Conservation (phyloP, 176 grass and related monocot species). For the Typha latifolia region DNA sequence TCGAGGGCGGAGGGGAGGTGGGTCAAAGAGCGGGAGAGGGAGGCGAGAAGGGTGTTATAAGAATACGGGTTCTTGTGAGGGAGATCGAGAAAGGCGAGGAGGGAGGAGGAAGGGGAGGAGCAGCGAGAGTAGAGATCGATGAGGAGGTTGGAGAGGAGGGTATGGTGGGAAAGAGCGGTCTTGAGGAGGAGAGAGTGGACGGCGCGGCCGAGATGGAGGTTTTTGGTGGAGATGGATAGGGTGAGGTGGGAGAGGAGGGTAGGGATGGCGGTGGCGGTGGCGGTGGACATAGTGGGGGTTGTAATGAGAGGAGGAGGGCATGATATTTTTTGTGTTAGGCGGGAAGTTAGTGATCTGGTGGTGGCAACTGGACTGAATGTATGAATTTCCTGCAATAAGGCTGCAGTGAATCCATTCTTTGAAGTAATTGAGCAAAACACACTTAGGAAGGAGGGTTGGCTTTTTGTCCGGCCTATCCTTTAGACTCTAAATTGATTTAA, state of each 20-base stretch:
- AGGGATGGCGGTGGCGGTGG: background rate
- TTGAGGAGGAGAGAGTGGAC: constrained; percentile 40
- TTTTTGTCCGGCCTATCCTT: no score
- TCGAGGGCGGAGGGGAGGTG: constrained; percentile 24
- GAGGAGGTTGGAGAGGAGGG: constrained; percentile 51
- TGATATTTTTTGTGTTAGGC: background rate
- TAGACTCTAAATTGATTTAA: no score
- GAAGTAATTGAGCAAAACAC: no score
- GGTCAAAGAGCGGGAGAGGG: background rate
- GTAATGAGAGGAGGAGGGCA: constrained; percentile 12
- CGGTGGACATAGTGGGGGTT: constrained; percentile 9
- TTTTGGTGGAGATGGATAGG: constrained; percentile 26
- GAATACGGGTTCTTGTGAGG: constrained; percentile 43
- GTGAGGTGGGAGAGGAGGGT: constrained; percentile 28
- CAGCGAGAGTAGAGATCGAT: constrained; percentile 38
- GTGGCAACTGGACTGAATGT: no score
- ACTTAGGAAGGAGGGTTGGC: no score
- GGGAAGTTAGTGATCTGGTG: background rate
- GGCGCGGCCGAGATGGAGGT: constrained; percentile 26
- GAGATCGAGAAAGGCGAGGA: constrained; percentile 32
- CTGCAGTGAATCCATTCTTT: no score
- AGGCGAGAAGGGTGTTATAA: constrained; percentile 48
- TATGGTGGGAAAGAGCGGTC: constrained; percentile 45
- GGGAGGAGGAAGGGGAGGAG: constrained; percentile 17
- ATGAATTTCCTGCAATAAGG: no score